Base-by-base conservation (phyloP, 345 rosid species). In the Carallia brachiata region DNA sequence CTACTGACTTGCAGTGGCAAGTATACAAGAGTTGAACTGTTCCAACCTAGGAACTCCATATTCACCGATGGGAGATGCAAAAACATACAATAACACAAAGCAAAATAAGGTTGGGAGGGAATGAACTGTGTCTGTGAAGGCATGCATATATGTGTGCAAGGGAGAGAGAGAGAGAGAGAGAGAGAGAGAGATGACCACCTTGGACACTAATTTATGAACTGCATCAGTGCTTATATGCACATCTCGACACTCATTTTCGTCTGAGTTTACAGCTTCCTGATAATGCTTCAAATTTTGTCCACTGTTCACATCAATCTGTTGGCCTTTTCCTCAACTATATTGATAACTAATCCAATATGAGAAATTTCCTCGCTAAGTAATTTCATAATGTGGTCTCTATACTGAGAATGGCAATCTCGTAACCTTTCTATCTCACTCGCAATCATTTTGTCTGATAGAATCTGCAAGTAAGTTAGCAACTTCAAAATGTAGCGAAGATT, bases 341-440 rank as follows among this genome's bases (percentile, higher is more conserved):
- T 67, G 72, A 74, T 59, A 61, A 77, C 57, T 18, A 83, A 80
- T 81, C 80, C 81, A 37, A 90, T 72, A 65, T 73, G 79, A 36
- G 74, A 81, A 34, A 73, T 87, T 85, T 77, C 96, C 80, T 86
- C 93, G 5, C 79, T 70, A 68, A 96, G 96, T 68, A 88, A 73
- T 73, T 79, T 68, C 77, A 73, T 72, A 69, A 96, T 76, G 62
- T 87, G 70, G 53, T 53, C 76, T 79, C 84, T 90, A 54, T 86
- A 82, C 77, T 81, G 79, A 69, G 89, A 85, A 88, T 92, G 88
- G 66, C 57, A 80, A 70, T 84, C 76, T 18, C 63, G 91, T 70
- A 96, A 67, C 61, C 81, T 86, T 64, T 69, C 61, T 78, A 92
- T 71, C 66, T 75, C 82, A 68, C 75, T 73, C 67, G 78, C 66